phyloP scores from a whole-genome alignment of 2,329 filamentous ascomycete species.

The Ploettnerulaceae sp. region DNA sequence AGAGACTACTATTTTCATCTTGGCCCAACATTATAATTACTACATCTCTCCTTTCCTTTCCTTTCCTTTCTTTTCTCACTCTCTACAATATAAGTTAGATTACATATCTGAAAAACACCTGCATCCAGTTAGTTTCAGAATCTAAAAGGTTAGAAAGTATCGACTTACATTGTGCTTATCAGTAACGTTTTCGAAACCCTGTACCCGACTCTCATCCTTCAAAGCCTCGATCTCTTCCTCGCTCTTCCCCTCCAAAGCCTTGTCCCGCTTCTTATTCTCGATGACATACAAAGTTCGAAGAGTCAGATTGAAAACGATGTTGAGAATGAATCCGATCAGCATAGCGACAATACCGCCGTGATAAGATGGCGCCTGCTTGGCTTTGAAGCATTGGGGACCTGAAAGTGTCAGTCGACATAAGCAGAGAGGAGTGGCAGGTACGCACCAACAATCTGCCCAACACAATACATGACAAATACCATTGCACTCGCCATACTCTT shows the following conservation, averaged over 20 bases:
- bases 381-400: constrained; percentile 21
- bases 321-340: constrained; percentile 22
- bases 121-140: not conserved
- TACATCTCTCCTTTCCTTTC: no score
- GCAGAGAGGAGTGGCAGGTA: not conserved
- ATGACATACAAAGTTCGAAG: constrained; percentile 18
- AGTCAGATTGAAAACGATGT: constrained; percentile 13
- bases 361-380: constrained; percentile 21
- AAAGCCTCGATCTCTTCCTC: constrained; percentile 33
- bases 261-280: constrained; percentile 24
- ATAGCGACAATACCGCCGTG: constrained; percentile 24
- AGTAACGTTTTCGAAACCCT: constrained; percentile 39
- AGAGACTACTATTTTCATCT: no score
- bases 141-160: not conserved
- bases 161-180: constrained; percentile 35
- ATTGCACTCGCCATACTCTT: constrained; percentile 27
- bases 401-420: not conserved
- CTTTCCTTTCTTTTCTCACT: no score
- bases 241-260: constrained; percentile 27
- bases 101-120: constrained; percentile 16
- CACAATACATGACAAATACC: constrained; percentile 26
- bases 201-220: constrained; percentile 31
- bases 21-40: no score
- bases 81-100: constrained; percentile 3
- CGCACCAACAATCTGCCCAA: constrained; percentile 25